Base-by-base conservation (phyloP, 2,329 filamentous ascomycete genomes). In the Fusarium robinianum region DNA sequence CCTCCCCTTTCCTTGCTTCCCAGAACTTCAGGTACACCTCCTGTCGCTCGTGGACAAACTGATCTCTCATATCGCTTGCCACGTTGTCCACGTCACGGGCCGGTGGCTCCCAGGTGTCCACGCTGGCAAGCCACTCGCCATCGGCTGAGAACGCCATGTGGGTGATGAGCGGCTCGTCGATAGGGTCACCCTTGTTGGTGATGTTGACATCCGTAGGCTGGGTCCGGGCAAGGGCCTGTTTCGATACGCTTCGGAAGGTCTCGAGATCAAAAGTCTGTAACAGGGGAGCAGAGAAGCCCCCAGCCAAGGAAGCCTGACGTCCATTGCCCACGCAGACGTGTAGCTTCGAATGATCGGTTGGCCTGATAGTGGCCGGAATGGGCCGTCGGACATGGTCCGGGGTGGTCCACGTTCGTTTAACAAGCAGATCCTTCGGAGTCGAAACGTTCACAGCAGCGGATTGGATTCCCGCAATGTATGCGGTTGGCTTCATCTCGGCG, bases 21-120 rank as follows among this genome's bases (percentile, higher is more conserved):
- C 94, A 99, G 65, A 99, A 94, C 64, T 96, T 96, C 35, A 99
- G 75, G 60, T 87, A 88, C 1, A 90, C 80, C 64, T 97, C 92
- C 29, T 78, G 78, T 50, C 74, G 76, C 49, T 77, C 75, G 21
- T 70, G 69, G 19, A 73, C 67, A 43, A 80, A 75, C 37, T 71
- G 75, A 54, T 69, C 72, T 49, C 62, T 67, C 46, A 60, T 57
- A 14, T 71, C 68, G 18, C 57, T 48, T 19, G 55, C 59, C 2
- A 69, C 57, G 30, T 63, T 77, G 25, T 80, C 77, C 10, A 88
- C 69, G 62, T 96, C 90, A 47, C 79, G 74, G 9, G 73, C 70
- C 8, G 88, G 82, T 2, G 90, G 90, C 37, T 79, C 78, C 94
- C 94, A 99, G 61, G 91, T 88, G 64, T 99, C 94, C 2, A 95